Evolutionary conservation across 129 eudicot genomes (phyloP), one percentile per base, ranked within the genome.

Genomic region (Escallonia herrerae): DNA sequence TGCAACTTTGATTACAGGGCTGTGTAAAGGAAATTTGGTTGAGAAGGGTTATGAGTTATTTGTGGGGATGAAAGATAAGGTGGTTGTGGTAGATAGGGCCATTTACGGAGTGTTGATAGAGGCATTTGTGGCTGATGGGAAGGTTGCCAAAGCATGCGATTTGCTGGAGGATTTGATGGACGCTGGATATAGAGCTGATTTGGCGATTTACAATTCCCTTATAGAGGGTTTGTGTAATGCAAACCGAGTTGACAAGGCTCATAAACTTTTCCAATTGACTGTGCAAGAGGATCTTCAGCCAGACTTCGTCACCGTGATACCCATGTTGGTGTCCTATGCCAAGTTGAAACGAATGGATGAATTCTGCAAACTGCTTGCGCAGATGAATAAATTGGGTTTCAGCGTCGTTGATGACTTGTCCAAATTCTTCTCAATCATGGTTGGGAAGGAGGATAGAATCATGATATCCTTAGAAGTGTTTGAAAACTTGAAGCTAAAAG

Each of bases 161-260:
- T 77, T 93, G 81, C 72, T 88, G 39, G 78, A 93, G 76, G 96
- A 93, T 80, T 76, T 93, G 74, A 64, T 93, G 40, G 80, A 83
- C 41, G 85, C 96, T 5, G 98, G 96, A 64, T 93, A 88, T 56
- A 72, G 96, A 75, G 96, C 96, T 4, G 98, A 93, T 76, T 80
- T 93, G 85, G 59, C 80, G 61, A 93, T 93, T 63, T 86, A 87
- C 70, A 88, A 89, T 76, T 74, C 87, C 71, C 86, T 93, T 72
- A 88, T 93, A 15, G 67, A 67, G 71, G 98, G 98, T n/a, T 77
- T 93, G 66, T 93, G 98, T 66, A 80, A 68, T 52, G 51, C 64
- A 50, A 83, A 88, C 15, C 91, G 64, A 67, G 89, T 81, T 42
- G 89, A 77, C 58, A 81, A 80, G 58, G 98, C 98, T 38, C 81